These are phyloP conservation scores for Zasmidium angulare DNA, from an alignment of 2,329 filamentous ascomycete species.

Conservation along the genomic window DNA sequence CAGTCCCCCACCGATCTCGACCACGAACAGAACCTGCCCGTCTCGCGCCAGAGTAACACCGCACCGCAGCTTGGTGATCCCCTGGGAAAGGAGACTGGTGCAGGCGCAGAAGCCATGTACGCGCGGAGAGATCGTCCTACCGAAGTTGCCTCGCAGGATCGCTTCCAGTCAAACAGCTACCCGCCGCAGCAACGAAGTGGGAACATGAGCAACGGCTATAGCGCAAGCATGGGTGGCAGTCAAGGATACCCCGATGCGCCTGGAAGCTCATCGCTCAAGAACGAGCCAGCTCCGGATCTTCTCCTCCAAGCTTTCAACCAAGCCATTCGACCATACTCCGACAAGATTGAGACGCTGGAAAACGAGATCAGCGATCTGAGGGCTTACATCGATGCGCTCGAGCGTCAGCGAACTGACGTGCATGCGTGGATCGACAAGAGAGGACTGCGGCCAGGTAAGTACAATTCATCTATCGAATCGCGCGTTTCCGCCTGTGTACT, in stretches of 20 bases:
- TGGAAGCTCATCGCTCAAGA: conserved; percentile 18
- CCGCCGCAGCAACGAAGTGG: conserved; percentile 8
- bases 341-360: conserved; percentile 54
- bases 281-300: conserved; percentile 51
- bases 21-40: conserved; percentile 32
- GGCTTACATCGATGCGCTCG: conserved; percentile 69
- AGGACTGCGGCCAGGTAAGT: conserved; percentile 52
- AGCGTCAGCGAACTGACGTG: conserved; percentile 52
- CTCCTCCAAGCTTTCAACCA: conserved; percentile 55
- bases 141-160: conserved; percentile 31
- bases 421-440: conserved; percentile 58
- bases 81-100: conserved; percentile 26
- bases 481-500: background rate
- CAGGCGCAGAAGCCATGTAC: conserved; percentile 43
- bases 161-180: conserved; percentile 5
- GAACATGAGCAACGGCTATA: conserved; percentile 17
- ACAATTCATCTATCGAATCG: too few relatives aligned
- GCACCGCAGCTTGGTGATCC: conserved; percentile 24
- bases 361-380: conserved; percentile 52
- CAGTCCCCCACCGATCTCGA: conserved; percentile 22
- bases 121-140: conserved; percentile 44
- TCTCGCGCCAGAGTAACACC: conserved; percentile 35
- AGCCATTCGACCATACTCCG: conserved; percentile 52
- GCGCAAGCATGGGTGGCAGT: conserved; percentile 3
- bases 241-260: conserved; percentile 24